phyloP scores from a whole-genome alignment of 1,139 yeast genomes.

The Kodamaea alishanica region DNA sequence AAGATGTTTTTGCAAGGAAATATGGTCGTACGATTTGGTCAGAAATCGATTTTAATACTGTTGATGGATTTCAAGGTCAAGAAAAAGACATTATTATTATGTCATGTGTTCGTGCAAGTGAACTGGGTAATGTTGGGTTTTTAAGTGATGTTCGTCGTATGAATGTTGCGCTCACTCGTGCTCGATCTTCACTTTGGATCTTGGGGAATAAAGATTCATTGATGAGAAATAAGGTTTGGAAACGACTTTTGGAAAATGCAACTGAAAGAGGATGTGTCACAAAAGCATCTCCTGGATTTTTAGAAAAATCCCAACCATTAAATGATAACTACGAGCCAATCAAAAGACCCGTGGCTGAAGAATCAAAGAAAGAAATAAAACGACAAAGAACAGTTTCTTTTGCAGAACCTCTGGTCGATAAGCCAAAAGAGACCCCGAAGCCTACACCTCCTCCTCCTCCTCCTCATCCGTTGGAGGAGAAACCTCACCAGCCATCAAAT shows the following conservation, averaged over 20 bases:
- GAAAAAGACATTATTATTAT: slow-evolving; percentile 91
- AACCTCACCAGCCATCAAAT: too few species aligned
- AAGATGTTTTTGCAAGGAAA: slow-evolving; percentile 50
- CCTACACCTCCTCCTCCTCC: too few species aligned
- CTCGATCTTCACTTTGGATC: slow-evolving; percentile 88
- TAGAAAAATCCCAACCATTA: slow-evolving; percentile 12
- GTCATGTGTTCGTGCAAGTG: slow-evolving; percentile 91
- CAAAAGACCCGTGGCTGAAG: neutral
- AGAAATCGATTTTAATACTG: slow-evolving; percentile 85
- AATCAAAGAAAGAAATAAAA: neutral
- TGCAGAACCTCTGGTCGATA: too few species aligned
- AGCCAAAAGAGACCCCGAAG: too few species aligned
- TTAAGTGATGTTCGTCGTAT: slow-evolving; percentile 85
- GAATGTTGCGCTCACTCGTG: slow-evolving; percentile 96
- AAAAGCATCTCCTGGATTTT: slow-evolving; percentile 39
- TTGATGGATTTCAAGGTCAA: slow-evolving; percentile 98
- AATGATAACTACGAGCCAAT: neutral
- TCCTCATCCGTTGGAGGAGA: too few species aligned
- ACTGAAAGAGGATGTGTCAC: slow-evolving; percentile 37
- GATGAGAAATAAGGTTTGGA: slow-evolving; percentile 65
- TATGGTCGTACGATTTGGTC: slow-evolving; percentile 63
- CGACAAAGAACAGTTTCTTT: neutral
- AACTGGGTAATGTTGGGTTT: slow-evolving; percentile 72
- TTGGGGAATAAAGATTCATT: slow-evolving; percentile 74
- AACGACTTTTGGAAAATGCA: slow-evolving; percentile 61